Percentiles rank a stretch among this genome's conserved stretches.
Conservation (phyloP, 495 filamentous ascomycete species). For the Staphylotrichum longicolle region DNA sequence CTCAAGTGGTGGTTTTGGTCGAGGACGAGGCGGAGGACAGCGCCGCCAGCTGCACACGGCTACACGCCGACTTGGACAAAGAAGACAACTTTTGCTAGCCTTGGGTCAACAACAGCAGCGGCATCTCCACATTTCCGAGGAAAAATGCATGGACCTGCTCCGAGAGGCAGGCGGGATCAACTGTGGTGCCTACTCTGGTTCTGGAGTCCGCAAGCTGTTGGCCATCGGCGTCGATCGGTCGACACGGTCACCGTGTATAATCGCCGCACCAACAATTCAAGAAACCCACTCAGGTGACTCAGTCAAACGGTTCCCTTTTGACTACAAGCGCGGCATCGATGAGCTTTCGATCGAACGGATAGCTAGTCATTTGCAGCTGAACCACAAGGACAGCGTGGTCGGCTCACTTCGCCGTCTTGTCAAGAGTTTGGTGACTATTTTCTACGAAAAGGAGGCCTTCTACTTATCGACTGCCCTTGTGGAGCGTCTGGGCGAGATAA, state of each 20-base stretch:
- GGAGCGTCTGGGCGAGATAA: slow-evolving; percentile 41
- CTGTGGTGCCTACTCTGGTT: slow-evolving; percentile 44
- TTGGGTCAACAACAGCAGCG: slow-evolving; percentile 46
- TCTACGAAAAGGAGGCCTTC: slow-evolving; percentile 67
- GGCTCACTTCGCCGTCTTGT: slow-evolving; percentile 51
- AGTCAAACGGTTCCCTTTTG: slow-evolving; percentile 60
- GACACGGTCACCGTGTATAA: slow-evolving; percentile 61
- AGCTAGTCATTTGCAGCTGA: slow-evolving; percentile 28
- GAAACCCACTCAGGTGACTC: slow-evolving; percentile 28
- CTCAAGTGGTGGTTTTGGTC: slow-evolving; percentile 15
- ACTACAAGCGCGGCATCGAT: slow-evolving; percentile 49
- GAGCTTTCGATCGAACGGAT: slow-evolving; percentile 52
- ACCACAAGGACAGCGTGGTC: slow-evolving; percentile 22
- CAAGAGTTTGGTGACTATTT: slow-evolving; percentile 57
- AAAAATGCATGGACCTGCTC: slow-evolving; percentile 60
- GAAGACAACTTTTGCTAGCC: neutral
- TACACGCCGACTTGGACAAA: slow-evolving; percentile 20
- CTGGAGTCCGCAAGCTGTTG: slow-evolving; percentile 42
- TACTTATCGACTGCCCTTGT: slow-evolving; percentile 52
- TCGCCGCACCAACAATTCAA: slow-evolving; percentile 55
- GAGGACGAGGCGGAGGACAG: slow-evolving; percentile 18
- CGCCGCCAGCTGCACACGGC: slow-evolving; percentile 55
- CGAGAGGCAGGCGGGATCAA: slow-evolving; percentile 47
- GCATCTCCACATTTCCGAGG: slow-evolving; percentile 56
- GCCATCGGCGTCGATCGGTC: slow-evolving; percentile 66